These are phyloP conservation scores for Amanita fuliginea DNA, from an alignment of 768 basidiomycete genomes.

Conservation along the genomic window DNA sequence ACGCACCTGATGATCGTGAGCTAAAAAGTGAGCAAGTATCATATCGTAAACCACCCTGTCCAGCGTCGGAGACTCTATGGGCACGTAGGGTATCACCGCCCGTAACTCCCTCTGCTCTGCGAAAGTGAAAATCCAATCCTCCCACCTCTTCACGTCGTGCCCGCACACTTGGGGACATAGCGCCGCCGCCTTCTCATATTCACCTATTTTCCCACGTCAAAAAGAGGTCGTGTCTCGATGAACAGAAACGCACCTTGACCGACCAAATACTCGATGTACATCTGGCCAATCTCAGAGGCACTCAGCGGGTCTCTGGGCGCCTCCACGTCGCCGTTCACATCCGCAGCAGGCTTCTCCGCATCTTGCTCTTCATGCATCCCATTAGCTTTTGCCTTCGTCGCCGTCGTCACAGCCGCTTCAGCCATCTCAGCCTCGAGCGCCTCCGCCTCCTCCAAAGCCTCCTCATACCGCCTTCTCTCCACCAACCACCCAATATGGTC, in stretches of 20 bases:
- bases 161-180: conserved; percentile 82
- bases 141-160: conserved; percentile 77
- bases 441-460: conserved; percentile 79
- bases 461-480: conserved; percentile 76
- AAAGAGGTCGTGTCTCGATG: not conserved
- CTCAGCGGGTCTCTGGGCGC: conserved; percentile 28
- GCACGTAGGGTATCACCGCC: conserved; percentile 86
- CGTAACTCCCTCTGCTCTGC: conserved; percentile 71
- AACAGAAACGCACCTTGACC: conserved; percentile 45
- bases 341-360: not conserved
- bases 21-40: conserved; percentile 80
- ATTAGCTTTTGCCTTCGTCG: not conserved
- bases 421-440: conserved; percentile 30
- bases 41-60: conserved; percentile 88
- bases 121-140: conserved; percentile 90
- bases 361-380: conserved; percentile 1
- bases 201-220: not conserved
- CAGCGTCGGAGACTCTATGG: conserved; percentile 72
- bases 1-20: conserved; percentile 61
- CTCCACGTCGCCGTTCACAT: conserved; percentile 13
- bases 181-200: conserved; percentile 43
- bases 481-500: conserved; percentile 94
- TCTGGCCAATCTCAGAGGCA: conserved; percentile 66
- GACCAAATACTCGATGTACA: conserved; percentile 81
- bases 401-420: not conserved